These are phyloP conservation scores for Aspergillaceae sp. DNA, from an alignment of 2,329 filamentous ascomycete species.

Conservation along the genomic window DNA sequence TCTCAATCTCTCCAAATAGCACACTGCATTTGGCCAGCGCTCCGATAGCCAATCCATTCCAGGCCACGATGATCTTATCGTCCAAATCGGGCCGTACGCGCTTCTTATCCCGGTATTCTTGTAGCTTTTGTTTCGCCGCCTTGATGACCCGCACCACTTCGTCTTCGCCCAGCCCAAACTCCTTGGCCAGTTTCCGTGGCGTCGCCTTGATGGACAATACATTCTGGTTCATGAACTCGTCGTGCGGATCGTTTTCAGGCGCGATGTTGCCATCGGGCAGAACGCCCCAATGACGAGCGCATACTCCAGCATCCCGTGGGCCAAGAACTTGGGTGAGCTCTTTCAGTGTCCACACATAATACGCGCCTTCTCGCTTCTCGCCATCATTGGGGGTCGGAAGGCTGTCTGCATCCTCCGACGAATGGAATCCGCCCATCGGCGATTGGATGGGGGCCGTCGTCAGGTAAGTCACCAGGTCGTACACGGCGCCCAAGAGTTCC, in stretches of 20 bases:
- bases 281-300: conserved; percentile 78
- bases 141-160: conserved; percentile 61
- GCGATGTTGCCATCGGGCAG: conserved; percentile 77
- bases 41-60: conserved; percentile 82
- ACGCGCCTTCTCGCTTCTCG: conserved; percentile 83
- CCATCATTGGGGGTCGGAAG: conserved; percentile 62
- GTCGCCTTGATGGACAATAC: conserved; percentile 66
- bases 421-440: conserved; percentile 66
- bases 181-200: conserved; percentile 59
- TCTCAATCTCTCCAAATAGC: conserved; percentile 54
- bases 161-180: conserved; percentile 63
- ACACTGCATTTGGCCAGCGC: conserved; percentile 69
- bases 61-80: conserved; percentile 77
- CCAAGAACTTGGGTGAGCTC: conserved; percentile 74
- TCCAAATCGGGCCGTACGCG: conserved; percentile 71
- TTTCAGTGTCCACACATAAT: conserved; percentile 85
- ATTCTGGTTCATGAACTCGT: conserved; percentile 92
- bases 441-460: conserved; percentile 61
- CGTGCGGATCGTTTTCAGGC: conserved; percentile 73
- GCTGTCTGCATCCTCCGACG: conserved; percentile 86
- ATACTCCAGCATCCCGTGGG: conserved; percentile 59
- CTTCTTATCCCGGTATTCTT: conserved; percentile 62
- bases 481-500: conserved; percentile 68
- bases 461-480: conserved; percentile 81
- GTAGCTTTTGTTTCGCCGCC: conserved; percentile 58